These are phyloP conservation scores for Penicillium waksmanii DNA, from an alignment of 495 filamentous ascomycete species.

Conservation along the genomic window DNA sequence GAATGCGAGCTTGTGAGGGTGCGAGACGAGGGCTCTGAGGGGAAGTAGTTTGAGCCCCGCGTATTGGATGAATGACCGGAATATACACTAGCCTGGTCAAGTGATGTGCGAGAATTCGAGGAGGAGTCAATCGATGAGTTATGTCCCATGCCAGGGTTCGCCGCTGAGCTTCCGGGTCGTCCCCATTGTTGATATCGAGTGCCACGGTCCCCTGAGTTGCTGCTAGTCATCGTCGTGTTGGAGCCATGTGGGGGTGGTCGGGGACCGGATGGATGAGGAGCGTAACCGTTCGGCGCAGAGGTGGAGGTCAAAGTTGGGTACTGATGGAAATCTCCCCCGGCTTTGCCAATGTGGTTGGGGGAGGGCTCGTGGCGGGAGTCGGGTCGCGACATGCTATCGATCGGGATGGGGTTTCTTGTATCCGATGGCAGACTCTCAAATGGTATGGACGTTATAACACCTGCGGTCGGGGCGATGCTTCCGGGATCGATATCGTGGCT, in stretches of 20 bases:
- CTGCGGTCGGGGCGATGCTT: slow-evolving; percentile 75
- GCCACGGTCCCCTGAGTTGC: slow-evolving; percentile 64
- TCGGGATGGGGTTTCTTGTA: slow-evolving; percentile 67
- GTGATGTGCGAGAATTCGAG: slow-evolving; percentile 69
- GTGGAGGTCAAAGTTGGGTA: slow-evolving; percentile 75
- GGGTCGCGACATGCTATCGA: slow-evolving; percentile 74
- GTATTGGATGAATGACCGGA: slow-evolving; percentile 63
- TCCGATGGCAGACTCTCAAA: slow-evolving; percentile 77
- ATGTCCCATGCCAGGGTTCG: slow-evolving; percentile 61
- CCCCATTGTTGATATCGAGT: slow-evolving; percentile 77
- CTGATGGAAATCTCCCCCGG: slow-evolving; percentile 82
- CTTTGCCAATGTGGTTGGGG: slow-evolving; percentile 80
- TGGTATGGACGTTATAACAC: slow-evolving; percentile 86
- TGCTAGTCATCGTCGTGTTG: slow-evolving; percentile 68
- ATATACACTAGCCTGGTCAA: slow-evolving; percentile 69
- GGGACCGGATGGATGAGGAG: slow-evolving; percentile 65
- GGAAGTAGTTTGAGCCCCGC: slow-evolving; percentile 65
- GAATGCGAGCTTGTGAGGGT: slow-evolving; percentile 54
- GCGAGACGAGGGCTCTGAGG: slow-evolving; percentile 65
- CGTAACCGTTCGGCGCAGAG: slow-evolving; percentile 44
- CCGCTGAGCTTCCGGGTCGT: slow-evolving; percentile 55
- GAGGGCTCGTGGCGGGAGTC: slow-evolving; percentile 74
- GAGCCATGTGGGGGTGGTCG: slow-evolving; percentile 69
- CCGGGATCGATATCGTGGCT: slow-evolving; percentile 48
- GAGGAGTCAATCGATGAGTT: slow-evolving; percentile 72